Conservation (phyloP, 1,284 basidiomycete genomes). For the Trametes polyzona region DNA sequence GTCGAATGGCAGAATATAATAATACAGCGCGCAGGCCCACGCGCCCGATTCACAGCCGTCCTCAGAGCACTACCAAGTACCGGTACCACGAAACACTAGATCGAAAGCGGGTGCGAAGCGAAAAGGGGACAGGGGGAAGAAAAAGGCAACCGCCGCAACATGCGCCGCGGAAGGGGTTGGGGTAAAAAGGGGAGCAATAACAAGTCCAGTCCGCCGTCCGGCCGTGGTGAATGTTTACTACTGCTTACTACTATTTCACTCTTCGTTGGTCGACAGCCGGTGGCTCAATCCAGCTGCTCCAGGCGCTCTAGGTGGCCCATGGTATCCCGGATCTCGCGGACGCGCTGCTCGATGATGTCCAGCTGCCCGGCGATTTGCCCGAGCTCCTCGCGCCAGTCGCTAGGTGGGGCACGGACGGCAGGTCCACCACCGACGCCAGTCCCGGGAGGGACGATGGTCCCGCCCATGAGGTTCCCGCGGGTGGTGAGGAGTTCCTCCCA, state of each 20-base stretch:
- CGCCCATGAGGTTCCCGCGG: constrained; percentile 31
- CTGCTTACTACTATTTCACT: not conserved
- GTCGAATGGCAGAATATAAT: constrained; percentile 3
- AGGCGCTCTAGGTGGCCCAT: constrained; percentile 19
- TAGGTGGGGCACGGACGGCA: constrained; percentile 17
- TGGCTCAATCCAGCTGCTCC: constrained; percentile 1
- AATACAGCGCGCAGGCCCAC: constrained; percentile 9
- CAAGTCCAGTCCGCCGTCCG: not conserved
- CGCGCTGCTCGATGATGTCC: constrained; percentile 43
- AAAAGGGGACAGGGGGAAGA: not conserved
- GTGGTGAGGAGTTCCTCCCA: constrained; percentile 69
- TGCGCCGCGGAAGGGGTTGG: not conserved
- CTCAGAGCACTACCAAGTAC: not conserved
- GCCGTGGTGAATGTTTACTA: not conserved
- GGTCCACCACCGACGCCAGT: no score
- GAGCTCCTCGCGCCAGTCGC: constrained; percentile 53
- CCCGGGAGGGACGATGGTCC: no score
- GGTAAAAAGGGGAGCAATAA: not conserved
- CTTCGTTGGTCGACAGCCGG: not conserved
- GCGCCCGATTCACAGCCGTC: constrained; percentile 1
- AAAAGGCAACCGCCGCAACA: not conserved
- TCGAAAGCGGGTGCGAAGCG: not conserved
- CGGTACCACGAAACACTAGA: not conserved
- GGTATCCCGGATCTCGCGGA: constrained; percentile 28
- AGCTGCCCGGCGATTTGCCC: constrained; percentile 52